These are phyloP conservation scores for Eucalyptus polyanthemos DNA, from an alignment of 345 rosid species.

Conservation along the genomic window DNA sequence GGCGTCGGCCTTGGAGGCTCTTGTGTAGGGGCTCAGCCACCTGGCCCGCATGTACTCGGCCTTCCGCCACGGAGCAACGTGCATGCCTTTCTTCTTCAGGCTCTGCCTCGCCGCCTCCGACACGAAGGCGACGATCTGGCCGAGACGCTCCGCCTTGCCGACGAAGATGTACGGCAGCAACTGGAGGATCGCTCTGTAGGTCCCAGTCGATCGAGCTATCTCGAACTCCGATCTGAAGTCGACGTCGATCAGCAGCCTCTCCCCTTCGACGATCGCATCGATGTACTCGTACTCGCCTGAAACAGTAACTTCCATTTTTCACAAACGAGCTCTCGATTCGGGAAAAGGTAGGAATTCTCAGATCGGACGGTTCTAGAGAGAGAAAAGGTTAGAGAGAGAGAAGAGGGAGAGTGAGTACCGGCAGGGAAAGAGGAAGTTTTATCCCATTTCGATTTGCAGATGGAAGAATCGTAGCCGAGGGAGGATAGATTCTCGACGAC, in stretches of 20 bases:
- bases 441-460: constrained; percentile 96
- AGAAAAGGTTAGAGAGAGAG: neutral
- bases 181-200: constrained; percentile 67
- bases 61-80: constrained; percentile 90
- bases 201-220: constrained; percentile 67
- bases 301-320: neutral
- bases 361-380: neutral
- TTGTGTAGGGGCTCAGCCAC: constrained; percentile 62
- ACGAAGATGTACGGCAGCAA: constrained; percentile 73
- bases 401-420: constrained; percentile 17
- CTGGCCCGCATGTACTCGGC: constrained; percentile 81
- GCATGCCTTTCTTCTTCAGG: constrained; percentile 91
- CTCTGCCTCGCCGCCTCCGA: constrained; percentile 91
- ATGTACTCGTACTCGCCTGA: constrained; percentile 90
- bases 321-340: neutral
- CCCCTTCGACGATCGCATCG: constrained; percentile 54
- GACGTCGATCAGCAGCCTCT: constrained; percentile 62
- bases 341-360: neutral
- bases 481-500: constrained; percentile 48
- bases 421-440: constrained; percentile 62
- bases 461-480: constrained; percentile 57
- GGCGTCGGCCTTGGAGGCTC: constrained; percentile 5
- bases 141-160: constrained; percentile 76
- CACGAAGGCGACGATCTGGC: constrained; percentile 58
- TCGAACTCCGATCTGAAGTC: constrained; percentile 98